phyloP scores from a whole-genome alignment of 495 filamentous ascomycete species.

The Aspergillus haitiensis region DNA sequence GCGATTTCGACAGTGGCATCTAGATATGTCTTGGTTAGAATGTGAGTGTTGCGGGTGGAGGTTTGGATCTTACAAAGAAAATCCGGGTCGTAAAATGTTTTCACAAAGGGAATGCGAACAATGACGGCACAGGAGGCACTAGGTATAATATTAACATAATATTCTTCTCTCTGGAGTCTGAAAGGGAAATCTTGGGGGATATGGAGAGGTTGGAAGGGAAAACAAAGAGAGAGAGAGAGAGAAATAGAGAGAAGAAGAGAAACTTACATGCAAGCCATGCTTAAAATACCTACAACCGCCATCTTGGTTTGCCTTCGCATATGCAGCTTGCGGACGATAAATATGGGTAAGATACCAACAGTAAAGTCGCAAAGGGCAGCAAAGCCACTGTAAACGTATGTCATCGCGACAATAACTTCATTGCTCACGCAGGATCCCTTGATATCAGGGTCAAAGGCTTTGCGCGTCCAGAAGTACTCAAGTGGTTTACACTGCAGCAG shows the following conservation, averaged over 20 bases:
- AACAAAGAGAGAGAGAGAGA: too few relatives aligned
- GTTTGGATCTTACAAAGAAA: conserved; percentile 38
- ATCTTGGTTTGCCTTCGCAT: conserved; percentile 42
- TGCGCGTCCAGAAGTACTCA: conserved; percentile 41
- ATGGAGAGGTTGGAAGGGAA: too few relatives aligned
- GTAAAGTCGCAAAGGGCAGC: conserved; percentile 44
- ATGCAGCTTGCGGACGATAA: conserved; percentile 38
- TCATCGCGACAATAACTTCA: conserved; percentile 40
- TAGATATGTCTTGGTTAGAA: conserved; percentile 14
- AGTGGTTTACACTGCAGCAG: conserved; percentile 47
- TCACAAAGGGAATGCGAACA: conserved; percentile 42
- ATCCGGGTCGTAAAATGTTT: conserved; percentile 38
- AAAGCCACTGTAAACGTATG: conserved; percentile 45
- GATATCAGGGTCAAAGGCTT: conserved; percentile 30
- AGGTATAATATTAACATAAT: neutral
- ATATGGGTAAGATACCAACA: conserved; percentile 42
- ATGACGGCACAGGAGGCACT: conserved; percentile 46
- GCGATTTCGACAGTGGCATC: conserved; percentile 45
- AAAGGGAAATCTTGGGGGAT: too few relatives aligned
- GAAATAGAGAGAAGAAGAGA: neutral
- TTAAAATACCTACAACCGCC: conserved; percentile 42
- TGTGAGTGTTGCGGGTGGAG: neutral
- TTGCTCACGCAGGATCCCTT: conserved; percentile 41
- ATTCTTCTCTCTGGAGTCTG: too few relatives aligned
- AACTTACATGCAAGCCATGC: conserved; percentile 48